Percentiles rank a stretch among this genome's conserved stretches.
Evolutionary conservation across 2,329 filamentous ascomycete species (phyloP).

Genomic region (Karstenula rhodostoma): DNA sequence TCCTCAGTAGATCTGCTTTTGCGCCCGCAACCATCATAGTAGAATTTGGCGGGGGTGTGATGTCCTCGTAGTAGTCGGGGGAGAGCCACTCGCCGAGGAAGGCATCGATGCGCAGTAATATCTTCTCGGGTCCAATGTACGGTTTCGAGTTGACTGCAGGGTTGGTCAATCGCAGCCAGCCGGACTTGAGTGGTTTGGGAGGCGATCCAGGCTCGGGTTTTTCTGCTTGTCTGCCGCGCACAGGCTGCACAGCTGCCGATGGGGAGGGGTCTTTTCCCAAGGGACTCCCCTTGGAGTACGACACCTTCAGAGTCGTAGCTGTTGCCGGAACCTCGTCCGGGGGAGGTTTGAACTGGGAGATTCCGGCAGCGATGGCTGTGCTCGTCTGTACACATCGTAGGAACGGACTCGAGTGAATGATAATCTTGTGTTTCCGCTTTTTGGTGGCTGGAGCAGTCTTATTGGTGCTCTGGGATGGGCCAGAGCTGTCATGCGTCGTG

Average conservation of each 20-base stretch:
- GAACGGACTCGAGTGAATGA: conserved; percentile 94
- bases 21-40: conserved; percentile 87
- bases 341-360: conserved; percentile 69
- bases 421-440: conserved; percentile 74
- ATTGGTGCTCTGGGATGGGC: conserved; percentile 18
- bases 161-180: conserved; percentile 18
- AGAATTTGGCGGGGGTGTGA: conserved; percentile 86
- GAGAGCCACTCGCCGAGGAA: conserved; percentile 96
- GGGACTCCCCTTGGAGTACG: conserved; percentile 26
- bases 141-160: conserved; percentile 45
- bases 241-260: conserved; percentile 32
- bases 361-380: conserved; percentile 84
- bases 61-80: conserved; percentile 90
- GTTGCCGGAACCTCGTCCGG: conserved; percentile 19
- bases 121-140: conserved; percentile 46
- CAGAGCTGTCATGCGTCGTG: conserved; percentile 31
- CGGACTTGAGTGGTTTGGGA: not conserved
- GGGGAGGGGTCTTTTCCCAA: conserved; percentile 25
- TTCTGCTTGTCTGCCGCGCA: conserved; percentile 39
- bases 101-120: conserved; percentile 78
- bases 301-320: conserved; percentile 31
- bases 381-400: conserved; percentile 92
- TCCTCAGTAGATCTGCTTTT: conserved; percentile 83
- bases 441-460: conserved; percentile 51
- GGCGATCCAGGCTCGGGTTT: conserved; percentile 35